phyloP scores from a whole-genome alignment of 2,329 filamentous ascomycete genomes.

The Alternaria hordeiaustralica region DNA sequence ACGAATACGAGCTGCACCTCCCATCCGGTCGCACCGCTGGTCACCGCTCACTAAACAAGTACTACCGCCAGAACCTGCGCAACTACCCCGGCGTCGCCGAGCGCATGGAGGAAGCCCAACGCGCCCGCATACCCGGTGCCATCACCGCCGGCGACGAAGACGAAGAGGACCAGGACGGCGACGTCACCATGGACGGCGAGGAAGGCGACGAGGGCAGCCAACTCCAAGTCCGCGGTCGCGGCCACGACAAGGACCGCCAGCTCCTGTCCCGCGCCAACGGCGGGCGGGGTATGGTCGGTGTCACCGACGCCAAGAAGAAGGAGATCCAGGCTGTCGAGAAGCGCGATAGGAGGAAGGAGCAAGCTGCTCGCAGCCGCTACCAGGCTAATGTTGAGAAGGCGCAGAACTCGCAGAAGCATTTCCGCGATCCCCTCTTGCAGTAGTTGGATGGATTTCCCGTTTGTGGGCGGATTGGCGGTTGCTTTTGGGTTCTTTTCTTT shows the following conservation, averaged over 20 bases:
- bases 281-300: constrained; percentile 78
- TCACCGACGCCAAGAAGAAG: constrained; percentile 75
- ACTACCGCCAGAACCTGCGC: constrained; percentile 91
- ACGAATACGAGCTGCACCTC: constrained; percentile 92
- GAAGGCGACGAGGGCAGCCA: constrained; percentile 25
- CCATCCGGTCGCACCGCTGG: constrained; percentile 89
- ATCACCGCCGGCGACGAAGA: constrained; percentile 61
- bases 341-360: constrained; percentile 69
- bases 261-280: constrained; percentile 71
- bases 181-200: constrained; percentile 39
- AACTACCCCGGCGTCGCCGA: constrained; percentile 82
- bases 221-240: constrained; percentile 28
- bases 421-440: constrained; percentile 65
- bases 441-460: constrained; percentile 23
- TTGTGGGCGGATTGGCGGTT: neutral
- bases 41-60: constrained; percentile 84
- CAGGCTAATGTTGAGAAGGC: constrained; percentile 75
- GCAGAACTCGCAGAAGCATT: constrained; percentile 80
- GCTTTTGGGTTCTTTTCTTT: neutral
- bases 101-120: constrained; percentile 66
- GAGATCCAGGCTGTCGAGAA: constrained; percentile 71
- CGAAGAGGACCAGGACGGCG: constrained; percentile 53
- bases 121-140: constrained; percentile 49
- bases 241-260: constrained; percentile 40
- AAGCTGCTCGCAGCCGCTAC: constrained; percentile 64